These are phyloP conservation scores for Botryobasidium botryosum DNA, from an alignment of 768 basidiomycete species.

Conservation along the genomic window DNA sequence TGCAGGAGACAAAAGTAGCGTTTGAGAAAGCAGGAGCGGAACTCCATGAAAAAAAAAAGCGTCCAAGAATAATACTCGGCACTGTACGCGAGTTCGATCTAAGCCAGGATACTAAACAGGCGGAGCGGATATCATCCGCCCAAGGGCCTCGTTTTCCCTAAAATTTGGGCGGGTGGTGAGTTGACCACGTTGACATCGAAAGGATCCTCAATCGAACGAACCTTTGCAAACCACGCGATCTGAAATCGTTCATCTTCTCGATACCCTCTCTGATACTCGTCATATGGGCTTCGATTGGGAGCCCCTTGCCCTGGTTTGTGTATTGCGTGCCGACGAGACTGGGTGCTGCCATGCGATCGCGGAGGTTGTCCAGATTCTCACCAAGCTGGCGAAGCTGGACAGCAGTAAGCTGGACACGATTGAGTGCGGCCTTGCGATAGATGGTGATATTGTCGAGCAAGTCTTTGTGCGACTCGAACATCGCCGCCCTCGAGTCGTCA, in stretches of 20 bases:
- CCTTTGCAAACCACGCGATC: too few relatives aligned
- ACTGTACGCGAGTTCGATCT: too few relatives aligned
- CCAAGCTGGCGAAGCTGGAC: constrained; percentile 45
- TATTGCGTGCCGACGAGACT: constrained; percentile 41
- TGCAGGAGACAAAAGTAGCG: too few relatives aligned
- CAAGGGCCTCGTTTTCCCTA: too few relatives aligned
- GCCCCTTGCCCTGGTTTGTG: constrained; percentile 16
- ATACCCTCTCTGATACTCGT: constrained; percentile 49
- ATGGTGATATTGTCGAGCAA: constrained; percentile 37
- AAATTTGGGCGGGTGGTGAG: too few relatives aligned
- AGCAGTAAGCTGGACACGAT: constrained; percentile 48
- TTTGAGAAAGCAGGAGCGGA: too few relatives aligned
- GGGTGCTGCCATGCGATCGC: constrained; percentile 54
- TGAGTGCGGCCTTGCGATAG: constrained; percentile 44
- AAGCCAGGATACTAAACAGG: too few relatives aligned
- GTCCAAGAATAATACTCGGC: too few relatives aligned
- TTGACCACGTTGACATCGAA: too few relatives aligned
- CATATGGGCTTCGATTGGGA: constrained; percentile 62
- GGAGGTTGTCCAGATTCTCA: constrained; percentile 59
- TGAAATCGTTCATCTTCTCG: constrained; percentile 35
- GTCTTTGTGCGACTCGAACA: constrained; percentile 32
- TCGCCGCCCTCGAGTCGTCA: constrained; percentile 34
- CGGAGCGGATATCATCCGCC: too few relatives aligned
- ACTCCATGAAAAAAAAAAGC: too few relatives aligned
- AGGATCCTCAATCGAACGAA: too few relatives aligned